Percentiles rank a stretch among this genome's conserved stretches.
Evolutionary conservation across 495 filamentous ascomycete species (phyloP).

Genomic region (Xylaria grammica): DNA sequence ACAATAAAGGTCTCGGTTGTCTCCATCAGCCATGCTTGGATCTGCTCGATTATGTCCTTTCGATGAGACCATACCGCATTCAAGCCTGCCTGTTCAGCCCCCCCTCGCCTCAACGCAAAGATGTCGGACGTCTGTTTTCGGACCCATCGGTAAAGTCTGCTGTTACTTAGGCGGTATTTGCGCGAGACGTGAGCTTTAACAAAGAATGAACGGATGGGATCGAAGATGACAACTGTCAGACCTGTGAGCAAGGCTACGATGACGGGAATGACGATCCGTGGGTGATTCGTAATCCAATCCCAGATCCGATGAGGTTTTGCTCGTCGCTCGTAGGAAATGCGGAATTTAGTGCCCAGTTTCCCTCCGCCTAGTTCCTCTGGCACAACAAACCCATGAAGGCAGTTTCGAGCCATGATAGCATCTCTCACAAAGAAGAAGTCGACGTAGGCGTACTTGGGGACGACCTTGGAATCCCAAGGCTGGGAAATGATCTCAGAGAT

Average conservation of each 20-base stretch:
- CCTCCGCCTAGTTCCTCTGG: slow-evolving; percentile 69
- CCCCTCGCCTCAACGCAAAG: slow-evolving; percentile 54
- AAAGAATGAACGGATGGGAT: slow-evolving; percentile 91
- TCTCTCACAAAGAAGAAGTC: slow-evolving; percentile 73
- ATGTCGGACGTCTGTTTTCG: slow-evolving; percentile 77
- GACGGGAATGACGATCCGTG: slow-evolving; percentile 82
- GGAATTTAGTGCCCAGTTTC: slow-evolving; percentile 72
- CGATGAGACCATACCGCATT: slow-evolving; percentile 88
- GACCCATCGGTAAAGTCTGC: slow-evolving; percentile 76
- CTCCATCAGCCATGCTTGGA: slow-evolving; percentile 86
- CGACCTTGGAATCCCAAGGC: slow-evolving; percentile 78
- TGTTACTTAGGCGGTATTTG: slow-evolving; percentile 74
- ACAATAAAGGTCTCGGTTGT: slow-evolving; percentile 92
- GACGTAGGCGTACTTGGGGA: slow-evolving; percentile 78
- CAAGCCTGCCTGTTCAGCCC: slow-evolving; percentile 70
- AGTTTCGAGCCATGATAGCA: slow-evolving; percentile 88
- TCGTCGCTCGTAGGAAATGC: slow-evolving; percentile 80
- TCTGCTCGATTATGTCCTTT: slow-evolving; percentile 75
- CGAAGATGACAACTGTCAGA: slow-evolving; percentile 90
- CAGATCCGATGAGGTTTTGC: slow-evolving; percentile 76
- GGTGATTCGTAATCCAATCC: slow-evolving; percentile 90
- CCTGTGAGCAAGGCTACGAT: slow-evolving; percentile 79
- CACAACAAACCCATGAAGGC: slow-evolving; percentile 83
- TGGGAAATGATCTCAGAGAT: slow-evolving; percentile 79
- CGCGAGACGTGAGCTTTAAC: slow-evolving; percentile 83